Conservation (phyloP, 179 eudicot genomes). For the Beta corolliflora region DNA sequence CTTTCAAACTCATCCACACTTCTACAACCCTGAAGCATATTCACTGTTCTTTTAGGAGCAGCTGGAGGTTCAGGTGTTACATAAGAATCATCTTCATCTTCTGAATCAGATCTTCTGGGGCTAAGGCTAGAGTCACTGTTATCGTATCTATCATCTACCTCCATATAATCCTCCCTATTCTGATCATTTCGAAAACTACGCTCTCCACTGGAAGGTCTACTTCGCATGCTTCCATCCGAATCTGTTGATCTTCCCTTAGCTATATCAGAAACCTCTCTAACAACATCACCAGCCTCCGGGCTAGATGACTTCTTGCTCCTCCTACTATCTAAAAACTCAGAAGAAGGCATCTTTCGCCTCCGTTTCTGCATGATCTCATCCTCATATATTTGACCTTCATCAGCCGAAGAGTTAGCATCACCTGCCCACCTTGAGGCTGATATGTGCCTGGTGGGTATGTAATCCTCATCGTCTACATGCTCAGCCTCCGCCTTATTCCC, state of each 20-base stretch:
- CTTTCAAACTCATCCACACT: constrained; percentile 98
- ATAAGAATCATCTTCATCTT: constrained; percentile 43
- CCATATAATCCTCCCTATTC: constrained; percentile 64
- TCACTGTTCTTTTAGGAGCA: constrained; percentile 71
- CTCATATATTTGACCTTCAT: constrained; percentile 70
- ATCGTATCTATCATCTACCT: constrained; percentile 52
- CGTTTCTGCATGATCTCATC: constrained; percentile 39
- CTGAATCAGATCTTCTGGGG: constrained; percentile 65
- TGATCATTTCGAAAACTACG: constrained; percentile 37
- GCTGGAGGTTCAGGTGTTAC: constrained; percentile 49
- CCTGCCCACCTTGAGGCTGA: constrained; percentile 96
- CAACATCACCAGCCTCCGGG: constrained; percentile 62
- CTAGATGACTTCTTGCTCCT: constrained; percentile 49
- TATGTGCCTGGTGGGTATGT: constrained; percentile 60
- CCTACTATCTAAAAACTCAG: constrained; percentile 38
- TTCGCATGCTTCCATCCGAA: constrained; percentile 50
- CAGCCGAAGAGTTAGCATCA: constrained; percentile 76
- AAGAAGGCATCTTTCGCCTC: constrained; percentile 40
- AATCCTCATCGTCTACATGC: constrained; percentile 54
- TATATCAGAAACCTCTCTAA: constrained; percentile 51
- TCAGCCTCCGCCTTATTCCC: constrained; percentile 35
- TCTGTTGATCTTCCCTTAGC: constrained; percentile 49
- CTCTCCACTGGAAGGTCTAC: constrained; percentile 61
- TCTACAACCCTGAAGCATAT: constrained; percentile 99
- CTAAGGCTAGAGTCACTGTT: constrained; percentile 43